phyloP scores from a whole-genome alignment of 176 grass and related monocot species.

The Eragrostis curvula region DNA sequence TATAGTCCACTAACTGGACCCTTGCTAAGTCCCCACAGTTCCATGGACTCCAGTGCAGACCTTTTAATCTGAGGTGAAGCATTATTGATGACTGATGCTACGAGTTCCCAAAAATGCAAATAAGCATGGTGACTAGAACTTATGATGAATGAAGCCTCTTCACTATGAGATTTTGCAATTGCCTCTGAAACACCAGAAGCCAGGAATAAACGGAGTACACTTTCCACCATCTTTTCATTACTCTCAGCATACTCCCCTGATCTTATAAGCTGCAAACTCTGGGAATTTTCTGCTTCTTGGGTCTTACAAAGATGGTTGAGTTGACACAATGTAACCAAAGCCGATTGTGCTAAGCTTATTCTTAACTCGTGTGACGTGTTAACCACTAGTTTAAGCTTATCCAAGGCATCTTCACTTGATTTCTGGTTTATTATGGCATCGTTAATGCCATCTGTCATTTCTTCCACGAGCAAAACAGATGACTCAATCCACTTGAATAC shows the following conservation, averaged over 20 bases:
- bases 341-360: constrained; percentile 60
- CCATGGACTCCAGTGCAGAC: constrained; percentile 82
- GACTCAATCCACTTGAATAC: constrained; percentile 74
- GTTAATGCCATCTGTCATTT: constrained; percentile 68
- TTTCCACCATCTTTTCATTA: constrained; percentile 69
- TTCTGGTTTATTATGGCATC: constrained; percentile 49
- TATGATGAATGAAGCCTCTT: constrained; percentile 68
- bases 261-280: constrained; percentile 48
- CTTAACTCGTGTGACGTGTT: constrained; percentile 53
- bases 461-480: constrained; percentile 85
- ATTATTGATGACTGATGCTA: constrained; percentile 75
- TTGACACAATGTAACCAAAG: constrained; percentile 72
- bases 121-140: constrained; percentile 63
- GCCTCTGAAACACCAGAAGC: constrained; percentile 78
- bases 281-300: constrained; percentile 49
- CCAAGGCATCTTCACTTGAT: constrained; percentile 45
- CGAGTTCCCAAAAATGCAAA: constrained; percentile 85
- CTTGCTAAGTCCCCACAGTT: constrained; percentile 90
- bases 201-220: constrained; percentile 83
- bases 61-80: constrained; percentile 69
- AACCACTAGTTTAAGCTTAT: constrained; percentile 67
- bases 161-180: constrained; percentile 61
- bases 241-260: constrained; percentile 62
- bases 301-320: constrained; percentile 57
- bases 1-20: constrained; percentile 73